Evolutionary conservation across 306 rosid genomes (phyloP).

Genomic region (Vachellia pachyceras): DNA sequence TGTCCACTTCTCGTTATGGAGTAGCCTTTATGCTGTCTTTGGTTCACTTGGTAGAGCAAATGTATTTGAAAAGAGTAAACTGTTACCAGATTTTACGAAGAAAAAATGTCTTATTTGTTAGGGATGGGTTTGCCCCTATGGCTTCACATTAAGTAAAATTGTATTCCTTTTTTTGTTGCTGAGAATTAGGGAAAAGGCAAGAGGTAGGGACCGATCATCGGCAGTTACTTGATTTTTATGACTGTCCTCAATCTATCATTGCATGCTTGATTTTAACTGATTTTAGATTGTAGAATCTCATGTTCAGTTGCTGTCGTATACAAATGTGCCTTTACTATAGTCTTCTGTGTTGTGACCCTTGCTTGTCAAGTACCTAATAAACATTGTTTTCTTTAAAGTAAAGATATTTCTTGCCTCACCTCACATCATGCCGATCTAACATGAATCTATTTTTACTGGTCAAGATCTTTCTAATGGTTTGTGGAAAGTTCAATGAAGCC

Average conservation of each 20-base stretch:
- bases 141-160: neutral
- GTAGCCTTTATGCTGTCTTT: neutral
- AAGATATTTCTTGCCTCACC: neutral
- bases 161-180: neutral
- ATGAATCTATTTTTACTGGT: slow-evolving; percentile 40
- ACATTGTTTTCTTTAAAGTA: neutral
- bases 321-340: neutral
- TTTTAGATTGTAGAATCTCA: neutral
- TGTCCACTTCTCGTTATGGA: neutral
- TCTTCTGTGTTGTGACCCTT: neutral
- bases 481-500: slow-evolving; percentile 58
- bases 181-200: neutral
- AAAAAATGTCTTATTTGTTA: neutral
- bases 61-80: neutral
- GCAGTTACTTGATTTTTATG: neutral
- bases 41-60: neutral
- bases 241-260: neutral
- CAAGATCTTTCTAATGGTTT: slow-evolving; percentile 49
- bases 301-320: neutral
- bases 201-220: neutral
- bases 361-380: neutral
- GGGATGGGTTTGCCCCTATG: neutral
- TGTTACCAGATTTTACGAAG: neutral
- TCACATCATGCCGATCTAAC: slow-evolving; percentile 13
- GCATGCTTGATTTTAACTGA: slow-evolving; percentile 5